Conservation (phyloP, 306 rosid genomes). For the Prosopis cineraria region DNA sequence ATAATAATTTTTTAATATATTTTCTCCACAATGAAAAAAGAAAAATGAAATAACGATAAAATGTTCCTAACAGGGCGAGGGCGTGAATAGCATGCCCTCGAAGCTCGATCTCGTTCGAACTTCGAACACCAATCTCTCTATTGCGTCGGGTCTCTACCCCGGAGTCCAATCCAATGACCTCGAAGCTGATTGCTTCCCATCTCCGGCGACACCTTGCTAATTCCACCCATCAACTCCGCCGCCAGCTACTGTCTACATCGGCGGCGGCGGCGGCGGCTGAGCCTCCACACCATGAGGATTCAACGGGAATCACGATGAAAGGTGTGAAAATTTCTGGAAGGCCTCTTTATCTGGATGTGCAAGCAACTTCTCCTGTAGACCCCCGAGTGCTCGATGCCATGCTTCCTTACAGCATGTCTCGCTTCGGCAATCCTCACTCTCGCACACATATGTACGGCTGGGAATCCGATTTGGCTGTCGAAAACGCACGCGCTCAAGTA, state of each 20-base stretch:
- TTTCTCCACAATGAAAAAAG: no score
- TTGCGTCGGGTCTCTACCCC: no score
- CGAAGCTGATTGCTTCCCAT: conserved; percentile 47
- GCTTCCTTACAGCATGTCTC: conserved; percentile 69
- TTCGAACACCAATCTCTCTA: no score
- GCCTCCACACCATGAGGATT: no score
- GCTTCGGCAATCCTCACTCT: conserved; percentile 84
- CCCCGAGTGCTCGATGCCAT: conserved; percentile 90
- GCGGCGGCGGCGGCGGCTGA: no score
- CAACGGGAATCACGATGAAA: conserved; percentile 61
- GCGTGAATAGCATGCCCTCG: no score
- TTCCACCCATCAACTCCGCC: not conserved
- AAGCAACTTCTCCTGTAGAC: conserved; percentile 66
- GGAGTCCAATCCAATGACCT: no score
- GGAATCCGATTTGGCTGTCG: conserved; percentile 91
- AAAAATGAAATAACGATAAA: no score
- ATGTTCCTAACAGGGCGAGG: no score
- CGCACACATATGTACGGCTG: conserved; percentile 90
- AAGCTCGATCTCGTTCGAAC: no score
- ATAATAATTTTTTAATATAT: no score
- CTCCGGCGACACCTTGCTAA: conserved; percentile 40
- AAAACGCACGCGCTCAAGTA: conserved; percentile 73
- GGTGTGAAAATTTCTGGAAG: conserved; percentile 78
- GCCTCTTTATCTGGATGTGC: conserved; percentile 83
- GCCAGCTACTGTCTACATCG: not conserved